phyloP scores from a whole-genome alignment of 345 rosid genomes.

The Euphorbia pulcherrima region DNA sequence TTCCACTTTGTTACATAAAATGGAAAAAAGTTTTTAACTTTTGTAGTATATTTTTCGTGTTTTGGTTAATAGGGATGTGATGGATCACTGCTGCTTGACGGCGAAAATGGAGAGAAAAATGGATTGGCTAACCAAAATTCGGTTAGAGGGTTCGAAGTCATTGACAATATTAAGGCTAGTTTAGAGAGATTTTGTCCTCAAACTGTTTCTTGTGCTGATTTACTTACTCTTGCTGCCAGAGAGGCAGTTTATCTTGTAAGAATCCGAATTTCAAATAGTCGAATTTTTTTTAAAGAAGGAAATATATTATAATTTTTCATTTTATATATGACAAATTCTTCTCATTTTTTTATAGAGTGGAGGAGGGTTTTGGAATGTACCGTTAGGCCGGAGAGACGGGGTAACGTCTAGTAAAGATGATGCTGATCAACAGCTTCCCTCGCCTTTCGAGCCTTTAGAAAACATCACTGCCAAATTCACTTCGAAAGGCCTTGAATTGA shows the following conservation, averaged over 20 bases:
- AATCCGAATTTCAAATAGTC: neutral
- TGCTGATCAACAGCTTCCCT: constrained; percentile 52
- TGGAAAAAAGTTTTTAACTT: neutral
- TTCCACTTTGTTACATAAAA: neutral
- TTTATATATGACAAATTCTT: neutral
- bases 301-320: too few relatives aligned
- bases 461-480: constrained; percentile 57
- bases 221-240: constrained; percentile 54
- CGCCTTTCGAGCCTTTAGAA: constrained; percentile 50
- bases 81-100: constrained; percentile 56
- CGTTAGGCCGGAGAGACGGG: constrained; percentile 63
- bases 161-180: constrained; percentile 50
- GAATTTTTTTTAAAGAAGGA: too few relatives aligned
- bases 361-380: constrained; percentile 46
- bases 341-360: constrained; percentile 35
- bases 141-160: constrained; percentile 58
- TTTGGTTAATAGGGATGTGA: constrained; percentile 55
- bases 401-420: constrained; percentile 41
- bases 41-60: neutral
- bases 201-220: constrained; percentile 60
- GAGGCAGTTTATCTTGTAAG: constrained; percentile 52
- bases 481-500: constrained; percentile 52
- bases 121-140: constrained; percentile 47
- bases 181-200: constrained; percentile 59
- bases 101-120: constrained; percentile 49